Conservation (phyloP, 1,139 yeast genomes). For the Lodderomyces orthopsilosis region DNA sequence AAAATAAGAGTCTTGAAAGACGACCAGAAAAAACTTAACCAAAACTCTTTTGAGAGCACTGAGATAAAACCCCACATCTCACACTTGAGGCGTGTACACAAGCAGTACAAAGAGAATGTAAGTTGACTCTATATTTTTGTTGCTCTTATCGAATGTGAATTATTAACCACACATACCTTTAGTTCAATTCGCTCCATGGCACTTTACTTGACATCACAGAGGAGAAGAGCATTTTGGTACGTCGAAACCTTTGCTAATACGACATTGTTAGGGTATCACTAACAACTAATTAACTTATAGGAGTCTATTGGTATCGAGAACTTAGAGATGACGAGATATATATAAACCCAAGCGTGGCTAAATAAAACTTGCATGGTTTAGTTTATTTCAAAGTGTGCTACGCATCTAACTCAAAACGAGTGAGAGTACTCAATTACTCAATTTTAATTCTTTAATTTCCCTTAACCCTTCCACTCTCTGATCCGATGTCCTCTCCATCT, state of each 20-base stretch:
- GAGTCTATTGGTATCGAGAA: not conserved
- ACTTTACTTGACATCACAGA: slow-evolving; percentile 6
- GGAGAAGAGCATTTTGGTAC: slow-evolving; percentile 5
- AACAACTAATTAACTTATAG: not conserved
- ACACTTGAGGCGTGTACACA: not conserved
- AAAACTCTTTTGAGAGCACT: not conserved
- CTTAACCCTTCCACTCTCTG: too few species aligned
- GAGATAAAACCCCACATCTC: not conserved
- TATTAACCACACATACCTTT: not conserved
- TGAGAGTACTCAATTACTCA: too few species aligned
- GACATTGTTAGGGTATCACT: not conserved
- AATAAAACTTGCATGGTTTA: too few species aligned
- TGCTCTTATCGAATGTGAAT: too few species aligned
- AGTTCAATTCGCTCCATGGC: slow-evolving; percentile 6
- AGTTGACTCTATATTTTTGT: too few species aligned
- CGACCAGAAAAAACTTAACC: not conserved
- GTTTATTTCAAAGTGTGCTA: too few species aligned
- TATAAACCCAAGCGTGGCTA: too few species aligned
- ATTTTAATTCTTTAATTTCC: too few species aligned
- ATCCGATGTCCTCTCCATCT: too few species aligned
- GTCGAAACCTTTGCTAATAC: not conserved
- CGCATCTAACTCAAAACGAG: too few species aligned
- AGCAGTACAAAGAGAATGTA: not conserved
- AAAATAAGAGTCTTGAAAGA: slow-evolving; percentile 1
- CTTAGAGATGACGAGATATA: not conserved